These are phyloP conservation scores for Stachybotrys echinatus DNA, from an alignment of 2,329 filamentous ascomycete species.

Conservation along the genomic window DNA sequence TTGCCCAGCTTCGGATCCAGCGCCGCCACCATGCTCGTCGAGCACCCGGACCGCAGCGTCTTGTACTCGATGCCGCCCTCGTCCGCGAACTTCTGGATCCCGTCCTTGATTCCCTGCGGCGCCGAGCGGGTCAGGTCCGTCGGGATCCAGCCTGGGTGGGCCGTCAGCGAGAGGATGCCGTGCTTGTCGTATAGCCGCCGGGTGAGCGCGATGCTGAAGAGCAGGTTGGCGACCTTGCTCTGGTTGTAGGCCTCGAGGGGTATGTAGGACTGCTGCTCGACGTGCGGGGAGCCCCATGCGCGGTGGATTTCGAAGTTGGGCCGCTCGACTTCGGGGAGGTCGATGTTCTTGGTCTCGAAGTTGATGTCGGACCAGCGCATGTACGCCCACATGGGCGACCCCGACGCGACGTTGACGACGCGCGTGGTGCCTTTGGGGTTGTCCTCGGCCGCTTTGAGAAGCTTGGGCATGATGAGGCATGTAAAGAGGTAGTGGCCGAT, in stretches of 20 bases:
- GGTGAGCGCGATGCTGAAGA: constrained; percentile 14
- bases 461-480: constrained; percentile 25
- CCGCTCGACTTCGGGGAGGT: constrained; percentile 11
- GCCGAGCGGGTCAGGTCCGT: constrained; percentile 22
- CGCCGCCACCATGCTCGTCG: constrained; percentile 22
- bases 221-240: constrained; percentile 18
- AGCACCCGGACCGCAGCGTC: constrained; percentile 20
- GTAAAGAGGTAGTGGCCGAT: constrained; percentile 30
- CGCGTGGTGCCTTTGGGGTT: constrained; percentile 23
- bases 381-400: constrained; percentile 29
- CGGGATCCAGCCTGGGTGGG: constrained; percentile 25
- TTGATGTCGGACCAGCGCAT: constrained; percentile 36
- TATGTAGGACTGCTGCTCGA: constrained; percentile 11
- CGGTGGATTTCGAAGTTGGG: constrained; percentile 4
- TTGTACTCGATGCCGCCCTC: constrained; percentile 9
- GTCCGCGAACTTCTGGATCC: constrained; percentile 10
- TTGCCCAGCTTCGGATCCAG: constrained; percentile 16
- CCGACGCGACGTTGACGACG: constrained; percentile 37
- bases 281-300: constrained; percentile 8
- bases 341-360: constrained; percentile 25
- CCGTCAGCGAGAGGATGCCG: constrained; percentile 21
- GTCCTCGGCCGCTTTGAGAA: constrained; percentile 18
- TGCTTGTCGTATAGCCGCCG: constrained; percentile 16
- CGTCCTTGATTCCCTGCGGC: constrained; percentile 3
- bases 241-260: constrained; percentile 16